A percentile compares a stretch with the other conserved stretches of the same genome.
Evolutionary conservation across 805 yeast species (phyloP).

Genomic region (Wickerhamomyces chambardii): DNA sequence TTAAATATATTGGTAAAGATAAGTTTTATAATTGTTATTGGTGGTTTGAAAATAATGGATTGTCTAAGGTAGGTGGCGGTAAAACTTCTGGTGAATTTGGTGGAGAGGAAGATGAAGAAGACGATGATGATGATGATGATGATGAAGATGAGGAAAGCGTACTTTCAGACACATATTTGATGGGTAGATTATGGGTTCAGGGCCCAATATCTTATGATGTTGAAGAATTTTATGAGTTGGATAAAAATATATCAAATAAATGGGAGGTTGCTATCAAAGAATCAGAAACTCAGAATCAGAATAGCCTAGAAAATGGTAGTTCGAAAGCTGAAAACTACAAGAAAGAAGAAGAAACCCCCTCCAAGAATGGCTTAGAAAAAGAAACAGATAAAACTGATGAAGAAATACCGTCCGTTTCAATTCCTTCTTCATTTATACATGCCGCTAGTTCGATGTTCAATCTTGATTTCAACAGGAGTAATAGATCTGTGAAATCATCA

Average conservation of each 20-base stretch:
- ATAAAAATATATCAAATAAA: conserved; percentile 28
- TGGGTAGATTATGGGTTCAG: conserved; percentile 87
- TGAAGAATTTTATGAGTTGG: conserved; percentile 13
- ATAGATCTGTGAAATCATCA: conserved; percentile 48
- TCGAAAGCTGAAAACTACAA: too few relatives aligned
- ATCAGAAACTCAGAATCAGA: too few relatives aligned
- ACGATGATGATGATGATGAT: conserved; percentile 33
- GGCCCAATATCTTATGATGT: conserved; percentile 48
- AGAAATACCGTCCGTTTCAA: too few relatives aligned
- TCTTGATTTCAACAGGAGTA: conserved; percentile 19
- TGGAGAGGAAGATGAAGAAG: conserved; percentile 24
- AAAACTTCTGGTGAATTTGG: conserved; percentile 18
- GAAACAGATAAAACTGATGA: too few relatives aligned
- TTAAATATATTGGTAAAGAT: conserved; percentile 73
- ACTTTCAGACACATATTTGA: conserved; percentile 48
- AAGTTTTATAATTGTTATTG: conserved; percentile 81
- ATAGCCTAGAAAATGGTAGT: too few relatives aligned
- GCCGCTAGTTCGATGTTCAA: conserved; percentile 13
- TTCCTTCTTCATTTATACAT: too few relatives aligned
- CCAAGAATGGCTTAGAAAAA: too few relatives aligned
- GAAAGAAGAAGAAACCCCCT: too few relatives aligned
- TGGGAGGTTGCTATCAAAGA: conserved; percentile 16
- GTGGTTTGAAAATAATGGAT: conserved; percentile 91
- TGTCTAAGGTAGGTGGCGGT: conserved; percentile 41
- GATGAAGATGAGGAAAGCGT: conserved; percentile 35